Base-by-base conservation (phyloP, 2,329 filamentous ascomycete species). In the Aschersonia sp. region DNA sequence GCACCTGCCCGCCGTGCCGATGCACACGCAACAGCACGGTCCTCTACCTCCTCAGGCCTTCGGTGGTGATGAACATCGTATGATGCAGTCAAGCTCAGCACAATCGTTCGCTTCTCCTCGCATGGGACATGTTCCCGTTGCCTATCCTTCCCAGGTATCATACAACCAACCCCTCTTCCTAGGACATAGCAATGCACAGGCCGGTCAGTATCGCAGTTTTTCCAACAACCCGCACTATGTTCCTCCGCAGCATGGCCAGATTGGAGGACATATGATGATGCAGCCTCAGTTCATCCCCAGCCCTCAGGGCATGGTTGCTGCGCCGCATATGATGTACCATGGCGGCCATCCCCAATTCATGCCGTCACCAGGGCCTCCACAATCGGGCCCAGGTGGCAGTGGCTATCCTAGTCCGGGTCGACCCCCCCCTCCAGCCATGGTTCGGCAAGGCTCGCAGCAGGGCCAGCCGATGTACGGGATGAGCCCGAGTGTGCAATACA, bases 391-490 rank as follows among this genome's bases (percentile, higher is more conserved):
- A 28, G 85, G 78, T 43, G 73, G 78, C 5, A 85, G 82, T 56
- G 87, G 88, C 12, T 95, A 86, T 59, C 85, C 88, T n/a, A 96
- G 91, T 61, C 91, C 91, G 1, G 82, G 87, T 49, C 79, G 89
- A 45, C 81, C 82, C 31, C 63, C 71, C 28, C 87, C 92, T 9
- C 83, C 87, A 2, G 88, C 94, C 82, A 97, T 97, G 91, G 85
- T 83, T 58, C 89, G 89, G 55, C 88, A 95, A 67, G 87, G 87
- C 48, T 96, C 89, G 31, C 91, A 96, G 59, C 89, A 94, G 63
- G 89, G 89, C 41, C 88, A 94, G 61, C 80, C 70, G 58, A 78
- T 72, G 67, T 89, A 77, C 71, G 84, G 77, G 53, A 86, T 89
- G 82, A 85, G 82, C 57, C 83, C 83, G 43, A 81, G 73, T 47